phyloP scores from a whole-genome alignment of 495 filamentous ascomycete genomes.

The Podospora tetraspora region DNA sequence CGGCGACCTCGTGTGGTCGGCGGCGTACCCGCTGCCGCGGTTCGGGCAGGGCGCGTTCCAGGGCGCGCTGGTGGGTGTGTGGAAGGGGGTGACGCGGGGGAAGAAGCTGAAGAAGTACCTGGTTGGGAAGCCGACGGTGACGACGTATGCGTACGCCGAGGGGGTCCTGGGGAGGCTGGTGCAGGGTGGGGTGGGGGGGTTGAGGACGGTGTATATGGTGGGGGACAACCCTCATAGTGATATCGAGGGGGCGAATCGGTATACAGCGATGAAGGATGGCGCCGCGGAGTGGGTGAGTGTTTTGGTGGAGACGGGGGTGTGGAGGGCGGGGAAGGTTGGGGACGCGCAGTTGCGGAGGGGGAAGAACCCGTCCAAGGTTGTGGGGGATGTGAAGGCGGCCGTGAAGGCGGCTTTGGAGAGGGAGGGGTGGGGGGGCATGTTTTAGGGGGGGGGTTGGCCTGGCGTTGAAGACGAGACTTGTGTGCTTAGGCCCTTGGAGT shows the following conservation, averaged over 20 bases:
- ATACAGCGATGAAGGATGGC: slow-evolving; percentile 44
- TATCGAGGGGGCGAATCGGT: slow-evolving; percentile 82
- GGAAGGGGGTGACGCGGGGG: slow-evolving; percentile 65
- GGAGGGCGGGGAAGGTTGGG: slow-evolving; percentile 44
- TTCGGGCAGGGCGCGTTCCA: slow-evolving; percentile 92
- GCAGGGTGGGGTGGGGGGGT: slow-evolving; percentile 24
- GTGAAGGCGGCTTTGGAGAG: slow-evolving; percentile 38
- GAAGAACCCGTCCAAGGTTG: slow-evolving; percentile 50
- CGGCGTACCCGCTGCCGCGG: slow-evolving; percentile 74
- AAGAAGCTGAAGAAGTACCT: slow-evolving; percentile 54
- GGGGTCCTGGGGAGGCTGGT: slow-evolving; percentile 51
- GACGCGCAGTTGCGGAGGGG: slow-evolving; percentile 23
- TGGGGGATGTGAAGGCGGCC: slow-evolving; percentile 54
- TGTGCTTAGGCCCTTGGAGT: too few species aligned
- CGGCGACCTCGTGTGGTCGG: slow-evolving; percentile 84
- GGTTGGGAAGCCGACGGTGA: slow-evolving; percentile 80
- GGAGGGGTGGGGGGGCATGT: slow-evolving; percentile 32
- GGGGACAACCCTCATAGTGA: slow-evolving; percentile 94
- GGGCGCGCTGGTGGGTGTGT: slow-evolving; percentile 71
- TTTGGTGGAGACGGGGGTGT: slow-evolving; percentile 83
- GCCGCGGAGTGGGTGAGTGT: slow-evolving; percentile 75
- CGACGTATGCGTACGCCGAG: slow-evolving; percentile 87
- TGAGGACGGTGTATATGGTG: slow-evolving; percentile 87
- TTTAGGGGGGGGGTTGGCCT: not conserved
- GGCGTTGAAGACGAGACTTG: too few species aligned